Evolutionary conservation across 1,284 basidiomycete genomes (phyloP).

Genomic region (Cryptococcus hybrid): DNA sequence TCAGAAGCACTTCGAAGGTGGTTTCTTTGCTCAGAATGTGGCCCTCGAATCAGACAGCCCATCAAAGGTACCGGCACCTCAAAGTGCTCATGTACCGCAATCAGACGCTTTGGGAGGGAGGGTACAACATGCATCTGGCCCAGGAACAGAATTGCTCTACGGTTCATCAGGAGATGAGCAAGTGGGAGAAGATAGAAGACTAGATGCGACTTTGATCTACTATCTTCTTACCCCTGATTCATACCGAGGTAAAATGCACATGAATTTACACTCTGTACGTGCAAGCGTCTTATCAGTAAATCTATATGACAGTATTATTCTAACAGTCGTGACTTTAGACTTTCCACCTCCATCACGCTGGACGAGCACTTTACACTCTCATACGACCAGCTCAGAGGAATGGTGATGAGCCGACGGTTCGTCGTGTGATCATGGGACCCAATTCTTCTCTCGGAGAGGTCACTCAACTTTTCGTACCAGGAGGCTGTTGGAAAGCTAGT

Average conservation of each 20-base stretch:
- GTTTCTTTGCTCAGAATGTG: slow-evolving; percentile 33
- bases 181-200: slow-evolving; percentile 2
- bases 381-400: slow-evolving; percentile 22
- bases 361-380: slow-evolving; percentile 44
- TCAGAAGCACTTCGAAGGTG: slow-evolving; percentile 39
- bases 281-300: neutral
- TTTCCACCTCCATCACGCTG: slow-evolving; percentile 42
- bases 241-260: slow-evolving; percentile 40
- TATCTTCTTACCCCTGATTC: slow-evolving; percentile 39
- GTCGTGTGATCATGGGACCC: slow-evolving; percentile 35
- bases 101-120: slow-evolving; percentile 10
- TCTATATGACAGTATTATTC: too few relatives aligned
- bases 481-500: slow-evolving; percentile 48
- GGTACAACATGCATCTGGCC: slow-evolving; percentile 17
- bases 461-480: slow-evolving; percentile 42
- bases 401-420: slow-evolving; percentile 22
- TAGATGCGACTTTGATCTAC: slow-evolving; percentile 37
- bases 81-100: slow-evolving; percentile 7
- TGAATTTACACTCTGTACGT: slow-evolving; percentile 41
- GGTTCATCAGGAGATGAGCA: neutral
- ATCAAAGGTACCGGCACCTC: slow-evolving; percentile 9
- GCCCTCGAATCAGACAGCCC: slow-evolving; percentile 14
- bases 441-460: slow-evolving; percentile 34
- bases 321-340: slow-evolving; percentile 14
- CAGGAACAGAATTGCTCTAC: slow-evolving; percentile 13